Conservation (phyloP, 2,329 filamentous ascomycete genomes). For the Aspergillus sp. region DNA sequence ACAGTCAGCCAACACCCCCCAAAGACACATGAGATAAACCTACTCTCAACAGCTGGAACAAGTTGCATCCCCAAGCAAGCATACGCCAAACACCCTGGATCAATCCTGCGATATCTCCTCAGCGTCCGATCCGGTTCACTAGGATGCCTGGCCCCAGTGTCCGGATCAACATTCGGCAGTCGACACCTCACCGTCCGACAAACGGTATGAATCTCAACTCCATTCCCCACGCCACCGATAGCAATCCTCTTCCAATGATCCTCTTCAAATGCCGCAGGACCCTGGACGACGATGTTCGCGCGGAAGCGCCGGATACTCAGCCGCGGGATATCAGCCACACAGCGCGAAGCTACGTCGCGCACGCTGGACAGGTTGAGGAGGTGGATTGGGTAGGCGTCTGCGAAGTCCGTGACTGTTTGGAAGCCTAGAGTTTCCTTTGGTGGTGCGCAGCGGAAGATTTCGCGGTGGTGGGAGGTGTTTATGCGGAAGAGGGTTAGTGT, state of each 20-base stretch:
- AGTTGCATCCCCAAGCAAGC: constrained; percentile 51
- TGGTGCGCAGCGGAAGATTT: constrained; percentile 50
- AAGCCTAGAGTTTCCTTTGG: constrained; percentile 46
- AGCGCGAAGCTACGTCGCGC: constrained; percentile 42
- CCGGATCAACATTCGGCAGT: constrained; percentile 53
- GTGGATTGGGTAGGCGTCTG: constrained; percentile 54
- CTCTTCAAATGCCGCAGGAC: constrained; percentile 48
- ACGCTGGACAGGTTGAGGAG: constrained; percentile 51
- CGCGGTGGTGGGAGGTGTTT: constrained; percentile 38
- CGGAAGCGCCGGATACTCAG: constrained; percentile 51
- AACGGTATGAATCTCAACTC: constrained; percentile 39
- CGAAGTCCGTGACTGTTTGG: constrained; percentile 49
- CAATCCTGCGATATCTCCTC: constrained; percentile 45
- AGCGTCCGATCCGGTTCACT: constrained; percentile 45
- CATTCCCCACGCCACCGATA: constrained; percentile 25
- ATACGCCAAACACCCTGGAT: constrained; percentile 42
- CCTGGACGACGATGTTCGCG: constrained; percentile 52
- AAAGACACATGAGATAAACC: constrained; percentile 5
- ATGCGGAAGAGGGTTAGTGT: constrained; percentile 49
- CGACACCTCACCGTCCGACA: constrained; percentile 54
- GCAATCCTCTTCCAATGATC: constrained; percentile 51
- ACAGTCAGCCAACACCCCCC: background rate
- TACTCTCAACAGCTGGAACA: constrained; percentile 27
- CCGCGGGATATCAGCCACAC: constrained; percentile 32
- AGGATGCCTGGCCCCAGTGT: constrained; percentile 44